phyloP scores from a whole-genome alignment of 1,139 yeast species.

The Taiozyma sp. region DNA sequence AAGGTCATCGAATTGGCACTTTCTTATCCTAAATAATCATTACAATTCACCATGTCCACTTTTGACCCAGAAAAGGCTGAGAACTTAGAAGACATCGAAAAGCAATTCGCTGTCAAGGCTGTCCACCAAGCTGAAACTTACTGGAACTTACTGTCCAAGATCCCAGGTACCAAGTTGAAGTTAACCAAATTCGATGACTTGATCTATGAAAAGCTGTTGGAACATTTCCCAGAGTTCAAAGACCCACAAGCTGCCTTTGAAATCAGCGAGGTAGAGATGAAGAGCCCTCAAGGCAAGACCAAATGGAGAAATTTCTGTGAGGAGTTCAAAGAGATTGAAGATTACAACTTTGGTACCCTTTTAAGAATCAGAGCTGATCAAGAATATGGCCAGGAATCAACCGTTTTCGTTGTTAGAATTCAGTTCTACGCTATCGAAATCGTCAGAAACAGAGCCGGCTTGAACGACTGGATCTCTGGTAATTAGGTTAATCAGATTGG shows the following conservation, averaged over 20 bases:
- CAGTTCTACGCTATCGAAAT: slow-evolving; percentile 95
- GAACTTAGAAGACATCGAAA: slow-evolving; percentile 71
- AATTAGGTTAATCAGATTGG: background rate
- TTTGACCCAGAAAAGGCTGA: slow-evolving; percentile 57
- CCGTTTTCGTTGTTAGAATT: slow-evolving; percentile 86
- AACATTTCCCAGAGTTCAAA: slow-evolving; percentile 80
- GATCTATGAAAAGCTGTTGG: slow-evolving; percentile 61
- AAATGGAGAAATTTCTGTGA: slow-evolving; percentile 90
- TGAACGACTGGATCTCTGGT: slow-evolving; percentile 77
- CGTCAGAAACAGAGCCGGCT: slow-evolving; percentile 83
- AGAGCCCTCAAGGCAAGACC: slow-evolving; percentile 71
- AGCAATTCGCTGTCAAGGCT: slow-evolving; percentile 96
- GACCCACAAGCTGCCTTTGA: slow-evolving; percentile 47
- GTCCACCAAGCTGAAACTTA: slow-evolving; percentile 94
- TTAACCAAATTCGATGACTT: slow-evolving; percentile 81
- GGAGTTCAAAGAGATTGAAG: slow-evolving; percentile 77
- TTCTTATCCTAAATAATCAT: background rate
- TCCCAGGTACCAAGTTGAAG: slow-evolving; percentile 74
- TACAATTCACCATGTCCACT: slow-evolving; percentile 8
- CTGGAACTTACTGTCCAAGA: slow-evolving; percentile 71
- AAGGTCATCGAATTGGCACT: background rate
- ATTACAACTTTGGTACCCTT: slow-evolving; percentile 93
- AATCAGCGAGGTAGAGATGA: slow-evolving; percentile 76
- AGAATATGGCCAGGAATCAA: slow-evolving; percentile 79
- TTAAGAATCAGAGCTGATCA: slow-evolving; percentile 63